Evolutionary conservation across 345 rosid species (phyloP).

Genomic region (Lepidium didymum): DNA sequence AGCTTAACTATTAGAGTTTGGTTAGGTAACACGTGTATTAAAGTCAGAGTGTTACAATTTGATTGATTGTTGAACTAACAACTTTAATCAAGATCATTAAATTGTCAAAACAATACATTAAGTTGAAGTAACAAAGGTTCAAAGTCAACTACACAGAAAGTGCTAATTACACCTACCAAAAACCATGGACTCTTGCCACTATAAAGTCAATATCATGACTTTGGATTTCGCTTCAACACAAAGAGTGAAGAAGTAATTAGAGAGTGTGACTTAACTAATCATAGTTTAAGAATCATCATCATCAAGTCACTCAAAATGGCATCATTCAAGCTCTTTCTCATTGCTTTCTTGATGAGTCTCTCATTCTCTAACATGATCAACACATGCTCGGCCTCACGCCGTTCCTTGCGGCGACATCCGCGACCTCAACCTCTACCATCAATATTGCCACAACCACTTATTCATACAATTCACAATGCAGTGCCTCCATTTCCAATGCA

Average conservation of each 20-base stretch:
- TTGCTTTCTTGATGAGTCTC: conserved; percentile 10
- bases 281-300: too few species aligned
- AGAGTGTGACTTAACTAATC: not conserved
- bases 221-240: not conserved
- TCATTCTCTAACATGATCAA: conserved; percentile 11
- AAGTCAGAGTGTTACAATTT: not conserved
- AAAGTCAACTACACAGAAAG: not conserved
- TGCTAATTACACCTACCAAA: not conserved
- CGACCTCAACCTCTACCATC: conserved; percentile 12
- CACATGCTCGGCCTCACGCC: conserved; percentile 15
- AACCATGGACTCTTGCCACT: not conserved
- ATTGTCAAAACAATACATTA: conserved; percentile 5
- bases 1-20: not conserved
- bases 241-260: not conserved
- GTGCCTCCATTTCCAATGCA: conserved; percentile 9
- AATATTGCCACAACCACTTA: conserved; percentile 2
- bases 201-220: conserved; percentile 9
- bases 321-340: conserved; percentile 17
- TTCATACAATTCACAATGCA: not conserved
- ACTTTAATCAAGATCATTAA: not conserved
- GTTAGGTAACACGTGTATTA: not conserved
- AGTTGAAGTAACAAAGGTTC: conserved; percentile 22
- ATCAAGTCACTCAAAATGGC: conserved; percentile 12
- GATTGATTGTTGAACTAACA: conserved; percentile 19
- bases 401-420: not conserved